Percentiles rank a stretch among this genome's conserved stretches.
Conservation (phyloP, 2,329 filamentous ascomycete species). For the Aspergillus japonicus region DNA sequence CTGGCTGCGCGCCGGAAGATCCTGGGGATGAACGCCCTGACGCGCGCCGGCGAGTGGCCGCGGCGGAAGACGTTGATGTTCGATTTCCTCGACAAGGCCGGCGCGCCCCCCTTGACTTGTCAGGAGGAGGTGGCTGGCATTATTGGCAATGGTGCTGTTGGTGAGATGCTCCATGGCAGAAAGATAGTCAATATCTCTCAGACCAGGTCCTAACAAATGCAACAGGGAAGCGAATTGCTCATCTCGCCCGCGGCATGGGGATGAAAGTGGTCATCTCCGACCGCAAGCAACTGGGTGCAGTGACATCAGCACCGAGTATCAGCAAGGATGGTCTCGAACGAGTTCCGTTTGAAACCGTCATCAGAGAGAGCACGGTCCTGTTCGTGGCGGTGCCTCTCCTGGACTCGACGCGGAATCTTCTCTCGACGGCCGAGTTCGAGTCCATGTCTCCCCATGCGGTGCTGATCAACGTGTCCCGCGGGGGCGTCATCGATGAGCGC, state of each 20-base stretch:
- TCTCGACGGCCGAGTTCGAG: conserved; percentile 42
- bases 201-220: neutral
- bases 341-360: conserved; percentile 30
- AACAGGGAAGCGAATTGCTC: conserved; percentile 44
- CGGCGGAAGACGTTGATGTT: conserved; percentile 38
- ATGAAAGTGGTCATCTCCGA: conserved; percentile 53
- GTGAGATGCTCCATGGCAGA: conserved; percentile 21
- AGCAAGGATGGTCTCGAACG: conserved; percentile 11
- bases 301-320: conserved; percentile 4
- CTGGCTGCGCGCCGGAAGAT: conserved; percentile 48
- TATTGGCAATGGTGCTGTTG: conserved; percentile 52
- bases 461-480: conserved; percentile 51
- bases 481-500: conserved; percentile 52
- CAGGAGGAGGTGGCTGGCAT: conserved; percentile 51
- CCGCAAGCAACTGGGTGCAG: conserved; percentile 38
- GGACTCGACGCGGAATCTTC: conserved; percentile 34
- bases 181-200: too few species aligned
- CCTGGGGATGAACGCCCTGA: conserved; percentile 37
- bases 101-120: conserved; percentile 45
- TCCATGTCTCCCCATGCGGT: conserved; percentile 47
- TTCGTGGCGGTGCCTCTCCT: conserved; percentile 33
- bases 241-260: conserved; percentile 46
- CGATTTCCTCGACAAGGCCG: conserved; percentile 25
- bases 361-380: conserved; percentile 31
- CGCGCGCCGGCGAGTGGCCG: conserved; percentile 43